Percentiles rank a stretch among this genome's conserved stretches.
These are phyloP conservation scores for Phytopythium boreale DNA, from an alignment of 352 stramenopile genomes.

Conservation along the genomic window DNA sequence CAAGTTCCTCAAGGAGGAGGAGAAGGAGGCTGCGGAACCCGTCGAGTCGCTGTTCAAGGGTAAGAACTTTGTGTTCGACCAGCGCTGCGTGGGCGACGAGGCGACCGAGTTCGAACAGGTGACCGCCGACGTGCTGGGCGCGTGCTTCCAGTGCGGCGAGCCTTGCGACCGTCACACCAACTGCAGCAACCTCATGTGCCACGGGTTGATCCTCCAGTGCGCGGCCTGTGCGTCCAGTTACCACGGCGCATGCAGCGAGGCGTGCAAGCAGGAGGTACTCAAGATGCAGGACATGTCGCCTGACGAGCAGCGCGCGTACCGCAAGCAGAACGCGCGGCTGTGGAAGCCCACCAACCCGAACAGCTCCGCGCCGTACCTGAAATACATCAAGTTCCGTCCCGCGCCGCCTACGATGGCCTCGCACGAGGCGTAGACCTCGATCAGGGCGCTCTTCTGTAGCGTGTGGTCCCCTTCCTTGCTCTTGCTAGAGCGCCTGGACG, in stretches of 20 bases:
- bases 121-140: conserved; percentile 57
- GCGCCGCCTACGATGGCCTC: conserved; percentile 19
- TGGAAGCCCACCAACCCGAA: conserved; percentile 66
- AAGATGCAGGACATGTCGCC: conserved; percentile 30
- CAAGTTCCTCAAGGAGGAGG: background rate
- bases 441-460: background rate
- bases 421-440: conserved; percentile 8
- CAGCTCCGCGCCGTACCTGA: conserved; percentile 21
- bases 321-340: conserved; percentile 45
- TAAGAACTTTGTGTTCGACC: conserved; percentile 81
- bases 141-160: conserved; percentile 58
- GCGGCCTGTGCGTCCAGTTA: conserved; percentile 26
- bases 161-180: conserved; percentile 26
- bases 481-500: background rate
- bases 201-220: conserved; percentile 56
- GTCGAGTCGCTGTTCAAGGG: conserved; percentile 35
- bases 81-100: conserved; percentile 47
- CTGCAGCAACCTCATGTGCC: conserved; percentile 59
- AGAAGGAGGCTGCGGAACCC: background rate
- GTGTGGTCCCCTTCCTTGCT: too few relatives aligned
- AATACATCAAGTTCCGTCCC: conserved; percentile 55
- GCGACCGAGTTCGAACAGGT: conserved; percentile 39
- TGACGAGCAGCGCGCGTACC: conserved; percentile 49
- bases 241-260: conserved; percentile 21
- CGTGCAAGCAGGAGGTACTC: conserved; percentile 30